These are phyloP conservation scores for Aureobasidium zeae DNA, from an alignment of 2,329 filamentous ascomycete genomes.

Conservation along the genomic window DNA sequence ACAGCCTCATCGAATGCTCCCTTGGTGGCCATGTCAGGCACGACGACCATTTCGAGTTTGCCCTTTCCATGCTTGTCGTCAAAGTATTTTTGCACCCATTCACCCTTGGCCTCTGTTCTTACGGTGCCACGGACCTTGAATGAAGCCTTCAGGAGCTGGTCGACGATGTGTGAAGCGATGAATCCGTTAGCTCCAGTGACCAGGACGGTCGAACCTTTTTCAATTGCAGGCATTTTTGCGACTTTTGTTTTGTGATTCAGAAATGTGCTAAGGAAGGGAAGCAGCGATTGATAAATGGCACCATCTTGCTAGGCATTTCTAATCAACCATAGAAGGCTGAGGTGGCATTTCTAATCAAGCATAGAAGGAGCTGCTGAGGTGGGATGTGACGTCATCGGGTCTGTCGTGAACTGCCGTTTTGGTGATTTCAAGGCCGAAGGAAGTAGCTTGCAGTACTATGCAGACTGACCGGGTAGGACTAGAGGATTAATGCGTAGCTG, in stretches of 20 bases:
- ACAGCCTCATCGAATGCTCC: slow-evolving; percentile 34
- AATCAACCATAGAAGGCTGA: no score
- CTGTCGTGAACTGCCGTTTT: no score
- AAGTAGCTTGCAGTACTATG: no score
- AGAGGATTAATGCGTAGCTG: no score
- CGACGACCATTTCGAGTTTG: slow-evolving; percentile 31
- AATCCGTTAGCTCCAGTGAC: slow-evolving; percentile 26
- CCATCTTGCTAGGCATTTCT: no score
- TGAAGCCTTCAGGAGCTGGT: slow-evolving; percentile 23
- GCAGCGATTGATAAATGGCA: not conserved
- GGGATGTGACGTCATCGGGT: no score
- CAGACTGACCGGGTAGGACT: no score
- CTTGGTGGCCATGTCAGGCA: slow-evolving; percentile 32
- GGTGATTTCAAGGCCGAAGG: no score
- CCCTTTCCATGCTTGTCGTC: slow-evolving; percentile 22
- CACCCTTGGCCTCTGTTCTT: slow-evolving; percentile 22
- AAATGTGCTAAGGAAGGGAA: no score
- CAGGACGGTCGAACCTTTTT: slow-evolving; percentile 23
- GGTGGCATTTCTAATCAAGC: no score
- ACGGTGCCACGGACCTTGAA: slow-evolving; percentile 26
- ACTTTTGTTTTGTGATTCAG: no score
- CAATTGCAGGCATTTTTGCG: slow-evolving; percentile 19
- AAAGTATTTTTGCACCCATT: slow-evolving; percentile 21
- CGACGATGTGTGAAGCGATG: slow-evolving; percentile 24
- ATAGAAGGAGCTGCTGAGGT: no score